A percentile compares a stretch with the other conserved stretches of the same genome.
Conservation (phyloP, 495 filamentous ascomycete species). For the Lepraria neglecta region DNA sequence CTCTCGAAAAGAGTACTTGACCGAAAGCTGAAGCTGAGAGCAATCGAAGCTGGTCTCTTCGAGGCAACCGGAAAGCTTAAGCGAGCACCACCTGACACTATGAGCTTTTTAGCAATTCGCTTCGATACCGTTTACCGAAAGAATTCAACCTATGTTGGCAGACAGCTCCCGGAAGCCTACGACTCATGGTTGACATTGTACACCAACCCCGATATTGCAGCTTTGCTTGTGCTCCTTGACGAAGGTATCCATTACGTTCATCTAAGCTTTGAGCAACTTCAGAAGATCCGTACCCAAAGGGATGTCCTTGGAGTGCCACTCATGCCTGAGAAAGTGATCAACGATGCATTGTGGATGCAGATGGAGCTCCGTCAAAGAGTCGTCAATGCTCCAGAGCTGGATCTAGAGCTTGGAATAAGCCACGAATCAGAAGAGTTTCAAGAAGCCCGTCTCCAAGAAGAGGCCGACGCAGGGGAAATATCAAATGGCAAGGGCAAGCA, state of each 20-base stretch:
- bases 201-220: slow-evolving; percentile 46
- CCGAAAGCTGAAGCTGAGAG: slow-evolving; percentile 41
- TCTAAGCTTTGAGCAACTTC: slow-evolving; percentile 53
- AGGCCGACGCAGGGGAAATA: slow-evolving; percentile 18
- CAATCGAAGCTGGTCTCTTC: slow-evolving; percentile 39
- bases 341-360: slow-evolving; percentile 50
- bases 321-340: slow-evolving; percentile 48
- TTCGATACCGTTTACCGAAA: slow-evolving; percentile 44
- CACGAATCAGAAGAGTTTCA: slow-evolving; percentile 27
- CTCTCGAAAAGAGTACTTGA: slow-evolving; percentile 50
- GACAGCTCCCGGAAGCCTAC: slow-evolving; percentile 38
- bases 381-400: slow-evolving; percentile 46
- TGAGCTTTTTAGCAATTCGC: slow-evolving; percentile 40
- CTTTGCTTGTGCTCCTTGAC: slow-evolving; percentile 51
- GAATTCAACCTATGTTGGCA: slow-evolving; percentile 28
- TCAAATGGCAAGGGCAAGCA: slow-evolving; percentile 40
- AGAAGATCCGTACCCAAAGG: slow-evolving; percentile 45
- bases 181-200: slow-evolving; percentile 42
- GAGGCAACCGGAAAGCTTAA: slow-evolving; percentile 32
- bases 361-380: slow-evolving; percentile 51
- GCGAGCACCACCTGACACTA: slow-evolving; percentile 36
- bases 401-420: slow-evolving; percentile 43
- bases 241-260: slow-evolving; percentile 58
- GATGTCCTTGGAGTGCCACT: slow-evolving; percentile 51
- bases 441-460: slow-evolving; percentile 16